phyloP scores from a whole-genome alignment of 306 rosid genomes.

The Sophora flavescens region DNA sequence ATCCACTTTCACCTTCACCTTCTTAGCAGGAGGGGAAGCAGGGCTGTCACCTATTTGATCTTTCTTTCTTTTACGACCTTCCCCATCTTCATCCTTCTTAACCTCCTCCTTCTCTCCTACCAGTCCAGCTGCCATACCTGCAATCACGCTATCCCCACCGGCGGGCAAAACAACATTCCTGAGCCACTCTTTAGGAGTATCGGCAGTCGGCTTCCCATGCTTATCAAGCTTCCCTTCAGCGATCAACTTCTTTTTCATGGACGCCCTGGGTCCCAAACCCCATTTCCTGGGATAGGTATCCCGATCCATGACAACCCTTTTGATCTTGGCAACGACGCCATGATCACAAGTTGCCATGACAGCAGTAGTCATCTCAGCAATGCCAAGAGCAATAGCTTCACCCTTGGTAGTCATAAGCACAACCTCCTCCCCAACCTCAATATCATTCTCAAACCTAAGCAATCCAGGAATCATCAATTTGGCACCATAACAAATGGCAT shows the following conservation, averaged over 20 bases:
- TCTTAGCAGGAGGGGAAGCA: constrained; percentile 58
- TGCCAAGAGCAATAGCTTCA: constrained; percentile 84
- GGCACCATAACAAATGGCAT: constrained; percentile 90
- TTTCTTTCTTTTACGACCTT: constrained; percentile 60
- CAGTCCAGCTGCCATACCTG: no score
- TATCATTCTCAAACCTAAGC: constrained; percentile 81
- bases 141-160: constrained; percentile 72
- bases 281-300: constrained; percentile 90
- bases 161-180: constrained; percentile 69
- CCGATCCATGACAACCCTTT: constrained; percentile 92
- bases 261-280: constrained; percentile 88
- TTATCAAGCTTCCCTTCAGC: constrained; percentile 75
- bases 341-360: constrained; percentile 94
- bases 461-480: constrained; percentile 89
- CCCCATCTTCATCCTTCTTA: constrained; percentile 46
- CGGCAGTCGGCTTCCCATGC: constrained; percentile 79
- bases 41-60: constrained; percentile 54
- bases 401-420: constrained; percentile 90
- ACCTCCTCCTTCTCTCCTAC: no score
- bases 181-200: constrained; percentile 75
- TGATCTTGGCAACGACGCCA: constrained; percentile 84
- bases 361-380: constrained; percentile 90
- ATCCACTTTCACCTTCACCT: constrained; percentile 46
- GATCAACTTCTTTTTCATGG: constrained; percentile 79
- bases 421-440: constrained; percentile 84